Conservation (phyloP, 805 yeast genomes). For the Blastobotrys chiropterorum region DNA sequence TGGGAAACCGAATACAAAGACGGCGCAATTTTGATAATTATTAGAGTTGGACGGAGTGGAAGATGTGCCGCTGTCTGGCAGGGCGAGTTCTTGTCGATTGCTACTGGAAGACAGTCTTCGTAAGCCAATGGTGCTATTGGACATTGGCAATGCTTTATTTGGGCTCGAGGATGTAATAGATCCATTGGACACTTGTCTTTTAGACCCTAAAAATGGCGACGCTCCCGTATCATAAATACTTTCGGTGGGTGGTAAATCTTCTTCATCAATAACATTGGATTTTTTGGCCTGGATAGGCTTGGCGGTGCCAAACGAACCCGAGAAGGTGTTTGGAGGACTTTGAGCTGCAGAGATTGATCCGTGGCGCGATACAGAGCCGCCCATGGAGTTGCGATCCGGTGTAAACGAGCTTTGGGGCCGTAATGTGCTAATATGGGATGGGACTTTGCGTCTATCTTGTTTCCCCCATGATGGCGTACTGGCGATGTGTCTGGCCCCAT, state of each 20-base stretch:
- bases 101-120: slow-evolving; percentile 1
- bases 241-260: slow-evolving; percentile 20
- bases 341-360: slow-evolving; percentile 4
- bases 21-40: slow-evolving; percentile 47
- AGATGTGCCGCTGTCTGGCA: background rate
- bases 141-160: background rate
- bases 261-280: slow-evolving; percentile 16
- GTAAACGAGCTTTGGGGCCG: slow-evolving; percentile 3
- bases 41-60: slow-evolving; percentile 3
- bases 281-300: slow-evolving; percentile 19
- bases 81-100: background rate
- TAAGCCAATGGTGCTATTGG: background rate
- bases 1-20: slow-evolving; percentile 84
- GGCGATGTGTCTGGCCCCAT: background rate
- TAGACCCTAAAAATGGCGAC: slow-evolving; percentile 9
- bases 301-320: slow-evolving; percentile 23
- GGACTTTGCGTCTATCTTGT: slow-evolving; percentile 11
- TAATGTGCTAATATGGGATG: slow-evolving; percentile 8
- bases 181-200: background rate
- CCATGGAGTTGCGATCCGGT: slow-evolving; percentile 6
- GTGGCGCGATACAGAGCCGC: background rate
- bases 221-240: slow-evolving; percentile 19
- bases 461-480: slow-evolving; percentile 10
- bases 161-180: background rate
- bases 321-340: background rate